A percentile compares a stretch with the other conserved stretches of the same genome.
Evolutionary conservation across 164 flowering plant genomes (phyloP).

Genomic region (Vitis rotundifolia): DNA sequence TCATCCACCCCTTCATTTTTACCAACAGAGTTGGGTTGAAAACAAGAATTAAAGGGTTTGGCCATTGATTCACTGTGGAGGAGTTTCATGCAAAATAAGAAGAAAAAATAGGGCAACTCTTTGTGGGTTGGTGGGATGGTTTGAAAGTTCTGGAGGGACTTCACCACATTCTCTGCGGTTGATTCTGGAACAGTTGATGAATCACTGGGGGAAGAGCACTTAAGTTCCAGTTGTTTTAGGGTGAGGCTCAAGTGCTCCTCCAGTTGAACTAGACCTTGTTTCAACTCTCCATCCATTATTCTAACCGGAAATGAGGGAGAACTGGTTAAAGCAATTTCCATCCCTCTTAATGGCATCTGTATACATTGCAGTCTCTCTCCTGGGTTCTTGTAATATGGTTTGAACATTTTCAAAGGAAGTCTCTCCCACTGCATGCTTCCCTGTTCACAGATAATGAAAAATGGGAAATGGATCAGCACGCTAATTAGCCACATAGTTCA

Average conservation of each 20-base stretch:
- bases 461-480: background rate
- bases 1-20: conserved; percentile 11
- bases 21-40: background rate
- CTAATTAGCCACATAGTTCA: too few relatives aligned
- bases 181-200: conserved; percentile 49
- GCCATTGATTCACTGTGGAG: conserved; percentile 29
- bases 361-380: conserved; percentile 46
- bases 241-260: conserved; percentile 31
- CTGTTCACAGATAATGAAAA: conserved; percentile 34
- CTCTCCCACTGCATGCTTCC: conserved; percentile 81
- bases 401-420: conserved; percentile 28
- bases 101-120: conserved; percentile 68
- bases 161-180: conserved; percentile 10
- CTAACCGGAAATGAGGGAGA: conserved; percentile 33
- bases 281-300: conserved; percentile 29
- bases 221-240: conserved; percentile 27
- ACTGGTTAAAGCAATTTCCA: conserved; percentile 60
- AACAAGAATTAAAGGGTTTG: conserved; percentile 3
- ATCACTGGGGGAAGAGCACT: conserved; percentile 16
- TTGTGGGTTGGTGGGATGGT: conserved; percentile 24
- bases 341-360: conserved; percentile 61
- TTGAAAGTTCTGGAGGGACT: conserved; percentile 45
- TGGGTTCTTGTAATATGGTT: conserved; percentile 27
- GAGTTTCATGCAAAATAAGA: conserved; percentile 70
- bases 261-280: conserved; percentile 24